Evolutionary conservation across 129 eudicot genomes (phyloP), one percentile per base, ranked within the genome.

Genomic region (Scalesia atractyloides): DNA sequence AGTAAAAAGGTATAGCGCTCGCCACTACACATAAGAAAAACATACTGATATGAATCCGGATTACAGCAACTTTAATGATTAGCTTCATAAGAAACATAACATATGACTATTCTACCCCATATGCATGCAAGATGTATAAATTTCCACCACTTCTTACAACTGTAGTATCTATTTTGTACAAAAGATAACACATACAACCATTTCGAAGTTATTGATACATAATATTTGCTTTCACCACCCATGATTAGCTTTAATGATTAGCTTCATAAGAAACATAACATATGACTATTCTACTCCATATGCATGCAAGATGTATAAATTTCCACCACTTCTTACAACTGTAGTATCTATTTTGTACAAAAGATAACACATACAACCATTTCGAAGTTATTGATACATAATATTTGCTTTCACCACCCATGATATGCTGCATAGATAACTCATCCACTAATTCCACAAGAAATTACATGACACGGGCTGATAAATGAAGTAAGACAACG

Each of bases 301-400:
- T 14, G 15, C 68, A 56, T 56, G 34, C 62, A 56, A 20, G 36
- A 19, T 10, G 62, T 33, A 4, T 12, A 15, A 2, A 13, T 34
- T 34, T 36, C 62, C 62, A 19, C 22, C 58, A 13, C 44, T 47
- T 68, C 72, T 68, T 68, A 24, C 11, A 47, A 14, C 15, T 22
- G 34, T 68, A 15, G 46, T 24, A 13, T 13, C 48, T 68, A 48
- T 14, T 67, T 22, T 68, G 59, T 60, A 60, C 43, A 12, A 68
- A 26, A 17, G 30, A 68, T 47, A 49, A 8, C 37, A 41, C 73
- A 50, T 50, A 9, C 22, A 26, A 46, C 6, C 47, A 47, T n/a
- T 49, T 13, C 13, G 33, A 68, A 68, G 16, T 3, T 10, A 50
- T 9, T 50, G 39, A 66, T 41, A 24, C 16, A 18, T 64, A 16